phyloP scores from a whole-genome alignment of 2,329 filamentous ascomycete genomes.

The Phialophora macrospora region DNA sequence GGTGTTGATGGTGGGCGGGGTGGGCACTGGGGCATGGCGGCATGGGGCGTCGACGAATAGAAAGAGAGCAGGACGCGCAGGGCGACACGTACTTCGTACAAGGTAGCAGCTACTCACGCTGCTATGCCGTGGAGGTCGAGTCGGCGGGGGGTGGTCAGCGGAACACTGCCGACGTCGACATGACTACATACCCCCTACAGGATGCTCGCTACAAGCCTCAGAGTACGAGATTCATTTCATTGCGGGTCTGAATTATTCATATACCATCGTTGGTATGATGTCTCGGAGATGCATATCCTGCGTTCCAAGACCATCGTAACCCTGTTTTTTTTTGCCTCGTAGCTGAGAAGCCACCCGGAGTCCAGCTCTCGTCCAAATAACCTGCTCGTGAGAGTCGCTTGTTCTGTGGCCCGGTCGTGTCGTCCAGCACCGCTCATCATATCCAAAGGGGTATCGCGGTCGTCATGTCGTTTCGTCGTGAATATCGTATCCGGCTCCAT shows the following conservation, averaged over 20 bases:
- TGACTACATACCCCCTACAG: not conserved
- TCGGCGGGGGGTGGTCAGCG: not conserved
- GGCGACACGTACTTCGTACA: not conserved
- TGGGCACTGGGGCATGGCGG: not conserved
- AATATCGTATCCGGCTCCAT: not conserved
- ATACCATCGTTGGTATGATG: not conserved
- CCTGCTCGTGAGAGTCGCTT: not conserved
- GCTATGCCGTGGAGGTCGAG: no score
- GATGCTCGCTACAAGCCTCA: not conserved
- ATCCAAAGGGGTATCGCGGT: not conserved
- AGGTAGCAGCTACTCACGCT: no score
- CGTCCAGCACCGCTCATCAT: not conserved
- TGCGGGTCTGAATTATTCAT: not conserved
- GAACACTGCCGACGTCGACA: not conserved
- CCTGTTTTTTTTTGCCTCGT: not conserved
- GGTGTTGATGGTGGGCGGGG: not conserved
- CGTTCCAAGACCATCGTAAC: not conserved
- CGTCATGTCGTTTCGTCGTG: slow-evolving; percentile 11
- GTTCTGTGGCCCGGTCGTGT: not conserved
- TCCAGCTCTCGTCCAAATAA: not conserved
- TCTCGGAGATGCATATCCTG: not conserved
- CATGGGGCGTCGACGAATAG: not conserved
- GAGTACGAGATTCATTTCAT: not conserved
- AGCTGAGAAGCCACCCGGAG: not conserved
- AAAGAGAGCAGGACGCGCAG: not conserved